Base-by-base conservation (phyloP, 768 basidiomycete species). In the Lyophyllum atratum region DNA sequence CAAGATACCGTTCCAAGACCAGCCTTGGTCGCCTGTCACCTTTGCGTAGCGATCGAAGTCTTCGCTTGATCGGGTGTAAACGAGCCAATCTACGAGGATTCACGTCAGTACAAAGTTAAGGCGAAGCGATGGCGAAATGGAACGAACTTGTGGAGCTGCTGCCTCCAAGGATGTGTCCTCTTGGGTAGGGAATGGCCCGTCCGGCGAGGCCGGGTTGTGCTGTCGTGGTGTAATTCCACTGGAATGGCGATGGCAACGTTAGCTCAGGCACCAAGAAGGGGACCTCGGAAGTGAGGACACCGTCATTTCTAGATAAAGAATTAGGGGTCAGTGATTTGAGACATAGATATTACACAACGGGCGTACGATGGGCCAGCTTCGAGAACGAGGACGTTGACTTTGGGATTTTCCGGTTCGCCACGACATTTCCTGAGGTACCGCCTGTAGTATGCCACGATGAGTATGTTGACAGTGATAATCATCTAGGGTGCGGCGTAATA, bases 1-100 rank as follows among this genome's bases (percentile, higher is more conserved):
- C 7, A 61, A 48, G 22, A 72, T 49, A 0, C 31, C 51, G 26
- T 66, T 56, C 71, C 71, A 72, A 8, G 69, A 67, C 72, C 71
- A 73, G 2, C 69, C 68, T 14, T 57, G 24, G 50, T 73, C 71
- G 7, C 64, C 67, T 9, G 70, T 66, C 9, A 67, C 53, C 1
- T 42, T 57, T 8, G 72, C 72, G 21, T 61, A 70, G 4, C 63
- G 60, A 54, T 74, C 64, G 19, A 61, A 74, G 43, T 74, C 72
- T n/a, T 70, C 69, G 15, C 54, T 54, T 8, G 69, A 62, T 45
- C 71, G 64, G 14, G 63, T 68, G 52, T 68, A 72, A 5, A 58
- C 57, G 9, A 62, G 54, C 52, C 57, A 58, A n/a, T 62, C 57
- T 62, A 4, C 26, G 15, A 14, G 3, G 17, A 28, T 21, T 39